phyloP scores from a whole-genome alignment of 2,329 filamentous ascomycete genomes.

The Amauroascus verrucosus region DNA sequence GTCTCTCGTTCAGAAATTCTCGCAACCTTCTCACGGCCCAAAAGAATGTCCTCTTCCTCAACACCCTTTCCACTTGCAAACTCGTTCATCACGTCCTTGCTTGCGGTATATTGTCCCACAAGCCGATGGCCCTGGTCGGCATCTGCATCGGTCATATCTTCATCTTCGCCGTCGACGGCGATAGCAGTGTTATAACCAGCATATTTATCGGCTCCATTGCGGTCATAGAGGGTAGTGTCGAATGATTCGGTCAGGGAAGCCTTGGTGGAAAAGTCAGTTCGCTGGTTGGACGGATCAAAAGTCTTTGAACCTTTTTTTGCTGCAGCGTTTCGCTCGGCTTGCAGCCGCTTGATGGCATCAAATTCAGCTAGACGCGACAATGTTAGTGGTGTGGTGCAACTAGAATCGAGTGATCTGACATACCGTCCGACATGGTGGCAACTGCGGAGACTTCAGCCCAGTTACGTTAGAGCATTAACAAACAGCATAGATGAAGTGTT shows the following conservation, averaged over 20 bases:
- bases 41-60: constrained; percentile 82
- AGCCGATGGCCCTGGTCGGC: constrained; percentile 64
- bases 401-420: constrained; percentile 11
- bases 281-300: constrained; percentile 69
- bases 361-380: constrained; percentile 55
- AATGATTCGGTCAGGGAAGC: constrained; percentile 77
- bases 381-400: constrained; percentile 19
- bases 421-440: constrained; percentile 39
- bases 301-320: constrained; percentile 71
- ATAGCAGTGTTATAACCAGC: constrained; percentile 87
- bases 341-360: constrained; percentile 74
- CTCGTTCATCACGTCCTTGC: constrained; percentile 83
- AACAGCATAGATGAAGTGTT: constrained; percentile 23
- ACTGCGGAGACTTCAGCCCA: constrained; percentile 18
- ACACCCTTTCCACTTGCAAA: constrained; percentile 76
- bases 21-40: constrained; percentile 76
- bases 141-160: constrained; percentile 68
- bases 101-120: constrained; percentile 92
- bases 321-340: constrained; percentile 83
- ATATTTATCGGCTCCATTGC: constrained; percentile 67
- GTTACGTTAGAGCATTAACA: constrained; percentile 21
- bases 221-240: constrained; percentile 79
- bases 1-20: constrained; percentile 89
- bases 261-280: constrained; percentile 75
- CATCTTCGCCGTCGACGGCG: constrained; percentile 65